These are phyloP conservation scores for Phyllostachys edulis DNA, from an alignment of 176 grass and related monocot species.

Conservation along the genomic window DNA sequence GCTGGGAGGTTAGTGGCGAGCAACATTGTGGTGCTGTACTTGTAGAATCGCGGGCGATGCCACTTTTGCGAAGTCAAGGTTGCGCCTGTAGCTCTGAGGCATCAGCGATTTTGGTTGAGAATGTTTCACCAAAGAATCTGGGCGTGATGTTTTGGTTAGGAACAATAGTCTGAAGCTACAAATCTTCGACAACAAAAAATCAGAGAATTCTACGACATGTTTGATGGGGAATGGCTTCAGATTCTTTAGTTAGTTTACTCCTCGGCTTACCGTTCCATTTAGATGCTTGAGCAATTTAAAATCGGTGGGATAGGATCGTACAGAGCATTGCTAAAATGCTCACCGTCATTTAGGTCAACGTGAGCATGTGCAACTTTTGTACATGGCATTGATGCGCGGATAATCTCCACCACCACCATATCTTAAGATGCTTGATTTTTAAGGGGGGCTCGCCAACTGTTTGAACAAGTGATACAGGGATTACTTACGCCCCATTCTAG, in stretches of 20 bases:
- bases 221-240: neutral
- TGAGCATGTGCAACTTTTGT: neutral
- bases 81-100: neutral
- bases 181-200: neutral
- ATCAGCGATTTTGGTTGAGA: neutral
- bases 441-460: neutral
- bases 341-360: neutral
- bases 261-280: neutral
- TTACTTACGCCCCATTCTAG: neutral
- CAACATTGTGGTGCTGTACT: neutral
- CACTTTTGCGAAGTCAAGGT: neutral
- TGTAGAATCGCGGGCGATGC: neutral
- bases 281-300: slow-evolving; percentile 11
- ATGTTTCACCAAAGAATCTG: neutral
- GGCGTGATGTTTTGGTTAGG: neutral
- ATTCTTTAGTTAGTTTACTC: slow-evolving; percentile 5
- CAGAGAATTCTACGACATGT: neutral
- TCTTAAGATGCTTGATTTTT: slow-evolving; percentile 1
- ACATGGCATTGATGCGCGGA: neutral
- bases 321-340: neutral
- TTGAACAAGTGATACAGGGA: neutral
- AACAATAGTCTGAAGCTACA: neutral
- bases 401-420: neutral
- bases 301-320: neutral
- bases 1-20: neutral